These are phyloP conservation scores for Hymenochaete sp. DNA, from an alignment of 1,284 basidiomycete genomes.

Conservation along the genomic window DNA sequence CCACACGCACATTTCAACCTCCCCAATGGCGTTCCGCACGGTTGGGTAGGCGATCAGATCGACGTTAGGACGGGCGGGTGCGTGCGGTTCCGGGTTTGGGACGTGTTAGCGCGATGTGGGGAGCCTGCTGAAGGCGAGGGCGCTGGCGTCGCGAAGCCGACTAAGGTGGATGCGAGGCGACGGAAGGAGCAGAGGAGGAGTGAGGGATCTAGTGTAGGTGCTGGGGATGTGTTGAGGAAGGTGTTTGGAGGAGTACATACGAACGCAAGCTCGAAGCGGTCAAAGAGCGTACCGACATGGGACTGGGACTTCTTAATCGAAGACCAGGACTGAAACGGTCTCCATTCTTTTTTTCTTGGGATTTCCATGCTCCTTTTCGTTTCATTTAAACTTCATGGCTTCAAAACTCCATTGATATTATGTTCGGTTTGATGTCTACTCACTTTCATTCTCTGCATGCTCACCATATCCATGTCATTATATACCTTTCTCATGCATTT, in stretches of 20 bases:
- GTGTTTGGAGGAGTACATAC: constrained; percentile 8
- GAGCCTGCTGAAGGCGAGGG: constrained; percentile 49
- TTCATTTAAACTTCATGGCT: not conserved
- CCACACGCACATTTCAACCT: constrained; percentile 50
- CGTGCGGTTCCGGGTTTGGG: constrained; percentile 71
- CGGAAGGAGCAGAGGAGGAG: too few species aligned
- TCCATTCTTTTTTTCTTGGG: not conserved
- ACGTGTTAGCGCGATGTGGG: constrained; percentile 51
- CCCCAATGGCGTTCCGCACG: constrained; percentile 24
- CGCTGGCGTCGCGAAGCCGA: constrained; percentile 37
- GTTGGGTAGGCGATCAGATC: constrained; percentile 45
- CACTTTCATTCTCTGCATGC: not conserved
- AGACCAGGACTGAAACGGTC: constrained; percentile 27
- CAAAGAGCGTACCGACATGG: constrained; percentile 6
- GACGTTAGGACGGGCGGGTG: constrained; percentile 48
- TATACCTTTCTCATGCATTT: constrained; percentile 4
- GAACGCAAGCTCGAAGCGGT: not conserved
- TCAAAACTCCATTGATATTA: not conserved
- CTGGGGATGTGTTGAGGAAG: constrained; percentile 31
- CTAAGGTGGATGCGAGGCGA: constrained; percentile 23
- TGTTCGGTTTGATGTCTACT: not conserved
- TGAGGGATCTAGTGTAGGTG: too few species aligned
- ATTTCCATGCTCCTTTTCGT: not conserved
- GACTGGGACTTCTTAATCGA: constrained; percentile 73
- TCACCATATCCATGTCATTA: not conserved